Evolutionary conservation across 2,329 filamentous ascomycete species (phyloP), one percentile per base, ranked within the genome.

Genomic region (Alternaria sp.): DNA sequence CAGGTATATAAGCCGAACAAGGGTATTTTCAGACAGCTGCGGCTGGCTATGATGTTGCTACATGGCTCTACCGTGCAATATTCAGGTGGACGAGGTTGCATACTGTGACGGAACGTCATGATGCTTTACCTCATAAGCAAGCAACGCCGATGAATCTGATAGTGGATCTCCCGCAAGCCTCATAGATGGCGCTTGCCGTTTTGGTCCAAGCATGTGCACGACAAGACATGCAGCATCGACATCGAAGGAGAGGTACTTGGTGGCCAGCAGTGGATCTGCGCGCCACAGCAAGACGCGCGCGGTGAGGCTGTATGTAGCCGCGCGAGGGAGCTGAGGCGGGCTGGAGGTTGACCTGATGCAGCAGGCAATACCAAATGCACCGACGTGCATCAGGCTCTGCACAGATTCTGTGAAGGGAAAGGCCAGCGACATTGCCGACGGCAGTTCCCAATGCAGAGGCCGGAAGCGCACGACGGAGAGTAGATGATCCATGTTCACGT

Each of bases 241-340:
- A 60, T 67, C 51, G 39, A 57, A 49, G 46, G 48, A 30, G 46
- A 53, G 54, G 42, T 51, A 43, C 30, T 57, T 38, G 59, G 51
- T 48, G 63, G 62, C 48, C 59, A 51, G 28, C 54, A 47, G 57
- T 59, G 59, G 53, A 61, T 62, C 44, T 41, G 43, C 61, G 70
- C 66, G 63, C 62, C 66, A 65, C 57, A 57, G 60, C 58, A 68
- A 49, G 51, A 63, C 54, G 63, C 64, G 69, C 67, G 69, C 66
- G 66, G 70, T 68, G 71, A 74, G 73, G 73, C 74, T 72, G 68
- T 67, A 68, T 73, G 69, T 67, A 67, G 69, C 70, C 61, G 64
- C 62, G 55, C 44, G 48, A 58, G 48, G 52, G 52, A 73, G 66
- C 63, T 70, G 70, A 70, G 74, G 70, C 71, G 59, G 73, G 69